Evolutionary conservation across 2,329 filamentous ascomycete species (phyloP).

Genomic region (Talaromyces funiculosus): DNA sequence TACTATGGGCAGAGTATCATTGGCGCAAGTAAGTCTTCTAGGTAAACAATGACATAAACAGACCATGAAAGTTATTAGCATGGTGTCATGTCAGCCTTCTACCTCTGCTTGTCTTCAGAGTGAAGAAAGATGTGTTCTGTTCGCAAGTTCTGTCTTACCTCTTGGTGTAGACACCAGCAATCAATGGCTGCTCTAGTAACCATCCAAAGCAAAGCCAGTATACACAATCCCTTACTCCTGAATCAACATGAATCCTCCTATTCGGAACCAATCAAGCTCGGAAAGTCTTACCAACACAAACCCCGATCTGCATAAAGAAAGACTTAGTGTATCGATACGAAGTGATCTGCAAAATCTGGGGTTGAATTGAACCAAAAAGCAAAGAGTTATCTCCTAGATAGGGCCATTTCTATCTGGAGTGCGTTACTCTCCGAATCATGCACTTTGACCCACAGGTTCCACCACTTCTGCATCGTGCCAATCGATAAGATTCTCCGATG

Average conservation of each 20-base stretch:
- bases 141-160: neutral
- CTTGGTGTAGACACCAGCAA: too few relatives aligned
- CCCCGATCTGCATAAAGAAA: neutral
- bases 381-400: neutral
- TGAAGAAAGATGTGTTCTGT: neutral
- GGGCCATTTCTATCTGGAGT: neutral
- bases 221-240: neutral
- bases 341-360: neutral
- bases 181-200: neutral
- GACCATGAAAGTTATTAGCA: neutral
- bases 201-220: neutral
- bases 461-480: slow-evolving; percentile 1
- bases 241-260: neutral
- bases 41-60: too few relatives aligned
- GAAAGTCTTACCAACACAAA: neutral
- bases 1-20: too few relatives aligned
- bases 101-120: neutral
- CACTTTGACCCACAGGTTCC: neutral
- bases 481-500: slow-evolving; percentile 2
- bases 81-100: neutral
- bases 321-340: neutral
- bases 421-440: neutral
- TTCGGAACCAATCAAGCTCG: neutral
- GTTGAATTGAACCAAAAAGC: neutral
- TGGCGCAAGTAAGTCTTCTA: too few relatives aligned